A percentile compares a stretch with the other conserved stretches of the same genome.
Evolutionary conservation across 352 stramenopile species (phyloP).

Genomic region (Phytophthora sojae): DNA sequence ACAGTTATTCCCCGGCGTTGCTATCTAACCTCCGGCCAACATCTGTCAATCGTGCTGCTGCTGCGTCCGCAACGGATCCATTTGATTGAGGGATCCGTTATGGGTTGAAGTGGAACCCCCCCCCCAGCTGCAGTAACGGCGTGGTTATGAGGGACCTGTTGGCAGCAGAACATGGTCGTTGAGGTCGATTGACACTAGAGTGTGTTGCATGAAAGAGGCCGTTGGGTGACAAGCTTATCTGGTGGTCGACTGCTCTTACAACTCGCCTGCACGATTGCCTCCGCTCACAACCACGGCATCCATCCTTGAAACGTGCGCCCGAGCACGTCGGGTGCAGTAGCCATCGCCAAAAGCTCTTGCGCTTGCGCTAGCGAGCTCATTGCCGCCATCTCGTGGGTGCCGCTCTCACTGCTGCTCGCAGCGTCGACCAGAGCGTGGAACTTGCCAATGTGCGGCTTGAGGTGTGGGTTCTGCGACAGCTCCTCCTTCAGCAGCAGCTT

Average conservation of each 20-base stretch:
- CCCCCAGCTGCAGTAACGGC: background rate
- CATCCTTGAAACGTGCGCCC: conserved; percentile 83
- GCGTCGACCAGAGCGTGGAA: conserved; percentile 70
- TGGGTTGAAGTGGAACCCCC: too few species aligned
- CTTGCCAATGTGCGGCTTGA: conserved; percentile 60
- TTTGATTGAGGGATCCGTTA: too few species aligned
- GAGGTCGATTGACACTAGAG: background rate
- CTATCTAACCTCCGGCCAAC: too few species aligned
- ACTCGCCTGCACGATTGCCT: background rate
- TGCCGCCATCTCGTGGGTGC: conserved; percentile 20
- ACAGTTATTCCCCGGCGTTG: background rate
- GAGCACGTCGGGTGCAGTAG: conserved; percentile 82
- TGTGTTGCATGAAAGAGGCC: background rate
- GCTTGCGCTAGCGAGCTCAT: conserved; percentile 81
- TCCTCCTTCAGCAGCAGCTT: conserved; percentile 75
- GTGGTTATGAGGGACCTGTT: background rate
- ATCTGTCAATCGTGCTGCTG: too few species aligned
- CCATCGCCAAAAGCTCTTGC: conserved; percentile 82
- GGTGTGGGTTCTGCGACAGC: conserved; percentile 69
- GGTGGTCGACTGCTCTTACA: background rate
- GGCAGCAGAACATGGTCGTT: too few species aligned
- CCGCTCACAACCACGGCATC: conserved; percentile 76
- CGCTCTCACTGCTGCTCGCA: conserved; percentile 24
- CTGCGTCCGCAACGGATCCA: too few species aligned
- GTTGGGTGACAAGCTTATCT: conserved; percentile 4